Percentiles rank a stretch among this genome's conserved stretches.
Evolutionary conservation across 352 stramenopile genomes (phyloP).

Genomic region (Phytophthora fragariae): DNA sequence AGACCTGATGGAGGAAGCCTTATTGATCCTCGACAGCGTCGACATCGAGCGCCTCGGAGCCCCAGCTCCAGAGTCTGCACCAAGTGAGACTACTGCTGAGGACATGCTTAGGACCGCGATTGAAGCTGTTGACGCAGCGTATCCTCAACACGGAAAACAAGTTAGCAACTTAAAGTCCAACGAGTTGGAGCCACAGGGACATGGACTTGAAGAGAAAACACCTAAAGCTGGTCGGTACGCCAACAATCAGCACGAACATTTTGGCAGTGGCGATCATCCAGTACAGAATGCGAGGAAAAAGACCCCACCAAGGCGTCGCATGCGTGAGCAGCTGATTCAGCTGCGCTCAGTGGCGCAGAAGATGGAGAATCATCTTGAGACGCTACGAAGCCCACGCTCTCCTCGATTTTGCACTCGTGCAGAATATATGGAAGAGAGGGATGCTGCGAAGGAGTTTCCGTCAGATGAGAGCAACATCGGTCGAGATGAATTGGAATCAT

Average conservation of each 20-base stretch:
- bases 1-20: conserved; percentile 25
- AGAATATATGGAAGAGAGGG: neutral
- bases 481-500: conserved; percentile 2
- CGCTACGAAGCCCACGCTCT: conserved; percentile 22
- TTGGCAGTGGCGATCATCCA: neutral
- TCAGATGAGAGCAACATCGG: neutral
- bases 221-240: too few species aligned
- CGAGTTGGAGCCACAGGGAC: too few species aligned
- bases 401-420: conserved; percentile 3
- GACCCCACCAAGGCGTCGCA: neutral
- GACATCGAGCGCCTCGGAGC: conserved; percentile 15
- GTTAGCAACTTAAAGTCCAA: neutral
- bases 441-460: neutral
- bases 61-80: neutral
- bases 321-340: conserved; percentile 33
- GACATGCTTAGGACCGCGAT: conserved; percentile 14
- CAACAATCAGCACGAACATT: too few species aligned
- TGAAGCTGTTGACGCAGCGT: conserved; percentile 18
- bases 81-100: conserved; percentile 14
- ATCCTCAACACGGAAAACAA: neutral
- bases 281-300: neutral
- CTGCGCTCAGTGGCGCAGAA: conserved; percentile 26
- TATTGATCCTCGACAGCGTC: conserved; percentile 29
- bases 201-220: neutral
- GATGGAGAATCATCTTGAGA: conserved; percentile 31